Evolutionary conservation across 352 stramenopile species (phyloP), one percentile per base, ranked within the genome.

Genomic region (Blastocystis sp.): DNA sequence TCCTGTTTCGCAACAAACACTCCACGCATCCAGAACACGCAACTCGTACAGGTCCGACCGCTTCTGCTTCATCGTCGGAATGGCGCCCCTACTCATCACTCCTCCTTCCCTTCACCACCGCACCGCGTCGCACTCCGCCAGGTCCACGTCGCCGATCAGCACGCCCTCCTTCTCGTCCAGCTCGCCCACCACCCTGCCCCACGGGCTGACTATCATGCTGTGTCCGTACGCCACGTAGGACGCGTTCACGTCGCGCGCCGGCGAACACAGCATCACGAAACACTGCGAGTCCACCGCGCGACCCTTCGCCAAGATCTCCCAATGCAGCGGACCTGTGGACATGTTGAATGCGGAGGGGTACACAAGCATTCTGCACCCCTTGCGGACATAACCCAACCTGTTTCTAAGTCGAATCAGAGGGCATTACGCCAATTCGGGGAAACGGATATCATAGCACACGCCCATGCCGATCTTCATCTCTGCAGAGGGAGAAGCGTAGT

Each of bases 381-480:
- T 94, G 89, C 91, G 93, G 91, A 90, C 97, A 93, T 45, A 93
- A 91, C n/a, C 67, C 10, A 88, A 34, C 28, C 56, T 82, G 48
- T 19, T 40, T 2, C 2, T 10, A 34, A 52, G 61, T 34, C 3
- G 59, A 67, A 11, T 5, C 21, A 23, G 21, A 70, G 48, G 4
- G 17, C 98, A 92, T 92, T 98, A 97, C 77, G 95, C 95, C 48
- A 99, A 94, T 91, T 99, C 95, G 9, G 96, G 95, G 91, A 99
- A 99, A 69, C 97, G 95, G 90, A 99, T 98, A 91, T 99, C 97
- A 91, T 99, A 99, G 92, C 97, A 99, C 89, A 99, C 99, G 34
- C 94, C 97, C 40, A 99, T 92, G 86, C 97, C 97, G 74, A 99
- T 94, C 86, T 88, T 92, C 96, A 41, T 92, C 92, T 65, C 93